Percentiles rank a stretch among this genome's conserved stretches.
phyloP scores from a whole-genome alignment of 1,284 basidiomycete genomes.

The Microbotryum violaceum region DNA sequence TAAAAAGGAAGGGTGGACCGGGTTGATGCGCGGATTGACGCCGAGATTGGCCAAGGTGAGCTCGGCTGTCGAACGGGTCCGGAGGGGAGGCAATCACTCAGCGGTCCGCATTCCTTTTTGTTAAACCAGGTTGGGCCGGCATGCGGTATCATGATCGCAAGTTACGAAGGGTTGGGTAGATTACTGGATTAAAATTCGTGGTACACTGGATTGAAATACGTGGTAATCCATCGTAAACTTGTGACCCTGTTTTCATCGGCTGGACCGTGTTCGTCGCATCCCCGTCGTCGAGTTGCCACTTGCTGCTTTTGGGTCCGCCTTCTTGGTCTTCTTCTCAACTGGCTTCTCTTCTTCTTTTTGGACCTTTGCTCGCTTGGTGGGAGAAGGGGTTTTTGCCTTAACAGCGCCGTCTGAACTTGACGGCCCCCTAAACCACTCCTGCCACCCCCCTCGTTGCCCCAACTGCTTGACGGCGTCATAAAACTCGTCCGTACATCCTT shows the following conservation, averaged over 20 bases:
- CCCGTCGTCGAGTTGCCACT: too few species aligned
- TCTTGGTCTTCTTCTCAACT: too few species aligned
- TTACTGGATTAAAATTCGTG: background rate
- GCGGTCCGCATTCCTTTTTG: background rate
- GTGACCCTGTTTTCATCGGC: too few species aligned
- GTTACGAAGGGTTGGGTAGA: constrained; percentile 56
- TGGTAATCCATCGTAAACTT: too few species aligned
- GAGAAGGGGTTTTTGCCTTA: too few species aligned
- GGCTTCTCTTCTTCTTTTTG: too few species aligned
- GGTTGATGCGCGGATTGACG: constrained; percentile 74
- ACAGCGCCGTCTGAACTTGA: too few species aligned
- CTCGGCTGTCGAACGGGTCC: background rate
- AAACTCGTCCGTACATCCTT: constrained; percentile 62
- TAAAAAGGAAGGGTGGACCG: constrained; percentile 64
- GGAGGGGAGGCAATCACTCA: background rate
- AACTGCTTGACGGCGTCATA: constrained; percentile 62
- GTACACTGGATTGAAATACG: background rate
- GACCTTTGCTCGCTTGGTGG: too few species aligned
- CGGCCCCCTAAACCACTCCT: constrained; percentile 29
- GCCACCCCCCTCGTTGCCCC: constrained; percentile 58
- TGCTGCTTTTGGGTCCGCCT: too few species aligned
- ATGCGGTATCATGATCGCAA: constrained; percentile 95
- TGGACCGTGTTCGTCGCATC: too few species aligned
- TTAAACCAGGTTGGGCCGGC: constrained; percentile 66
- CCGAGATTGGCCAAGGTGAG: constrained; percentile 78